Base-by-base conservation (phyloP, 495 filamentous ascomycete species). In the Penicillium cosmopolitanum region DNA sequence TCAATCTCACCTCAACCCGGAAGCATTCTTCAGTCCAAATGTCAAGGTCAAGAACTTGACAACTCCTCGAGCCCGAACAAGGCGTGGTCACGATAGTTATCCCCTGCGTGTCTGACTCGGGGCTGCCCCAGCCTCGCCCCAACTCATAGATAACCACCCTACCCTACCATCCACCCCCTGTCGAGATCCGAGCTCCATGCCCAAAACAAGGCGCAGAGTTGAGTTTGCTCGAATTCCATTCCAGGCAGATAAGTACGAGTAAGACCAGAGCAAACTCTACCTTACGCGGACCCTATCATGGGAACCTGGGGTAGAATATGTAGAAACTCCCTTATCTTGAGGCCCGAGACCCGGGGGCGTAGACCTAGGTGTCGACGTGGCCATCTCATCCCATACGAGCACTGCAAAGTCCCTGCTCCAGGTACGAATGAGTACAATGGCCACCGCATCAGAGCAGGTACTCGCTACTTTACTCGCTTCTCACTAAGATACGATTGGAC, bases 21-120 rank as follows among this genome's bases (percentile, higher is more conserved):
- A 38, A n/a, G 34, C 36, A 38, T 38, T 38, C 36, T 38, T 38
- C 36, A 38, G 36, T 38, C 36, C 36, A 38, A n/a, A n/a, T 38
- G 36, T 38, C 36, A 13, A 38, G 36, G 11, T 10, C 36, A 31
- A 6, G 28, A 31, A 31, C 28, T 31, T 23, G 23, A 23, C 23
- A 23, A 23, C 23, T 9, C 28, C 4, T 21, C 19, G 19, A 21
- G 28, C 28, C 28, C 28, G 8, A 31, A 31, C 28, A 31, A 1
- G 28, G 28, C 28, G 25, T 7, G 2, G 5, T 2, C 5, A 28
- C 0, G 28, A 9, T 9, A 9, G 8, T 31, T 38, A 38, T 38
- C 36, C 36, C 36, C 36, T 38, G 36, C 36, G 15, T 38, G 15
- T n/a, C 36, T 38, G 15, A 23, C 23, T 23, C 23, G n/a, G n/a